Evolutionary conservation across 2,329 filamentous ascomycete genomes (phyloP).

Genomic region (Dothistroma pini): DNA sequence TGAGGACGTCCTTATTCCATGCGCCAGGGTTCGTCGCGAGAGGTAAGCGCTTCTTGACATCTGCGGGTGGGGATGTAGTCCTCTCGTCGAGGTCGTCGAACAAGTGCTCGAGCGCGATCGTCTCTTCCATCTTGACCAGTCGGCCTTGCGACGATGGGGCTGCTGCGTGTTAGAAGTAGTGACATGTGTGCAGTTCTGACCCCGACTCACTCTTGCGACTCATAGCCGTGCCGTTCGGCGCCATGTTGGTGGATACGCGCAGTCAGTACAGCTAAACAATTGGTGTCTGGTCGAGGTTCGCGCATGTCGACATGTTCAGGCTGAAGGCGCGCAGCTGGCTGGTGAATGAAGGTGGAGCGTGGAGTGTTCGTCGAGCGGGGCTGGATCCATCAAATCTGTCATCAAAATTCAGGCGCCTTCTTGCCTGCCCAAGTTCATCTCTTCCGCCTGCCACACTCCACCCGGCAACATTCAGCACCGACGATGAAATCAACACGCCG

Average conservation of each 20-base stretch:
- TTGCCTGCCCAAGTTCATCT: background rate
- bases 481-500: background rate
- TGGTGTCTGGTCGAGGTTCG: background rate
- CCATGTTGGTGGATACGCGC: conserved; percentile 23
- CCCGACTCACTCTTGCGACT: conserved; percentile 32
- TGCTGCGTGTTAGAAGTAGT: background rate
- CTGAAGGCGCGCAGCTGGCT: background rate
- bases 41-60: conserved; percentile 30
- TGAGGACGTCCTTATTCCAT: conserved; percentile 25
- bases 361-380: background rate
- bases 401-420: background rate
- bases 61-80: conserved; percentile 23
- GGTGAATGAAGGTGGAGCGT: background rate
- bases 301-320: background rate
- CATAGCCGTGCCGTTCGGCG: conserved; percentile 29
- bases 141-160: conserved; percentile 12
- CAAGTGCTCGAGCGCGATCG: conserved; percentile 27
- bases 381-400: background rate
- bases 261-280: background rate
- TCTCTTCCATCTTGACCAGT: conserved; percentile 20
- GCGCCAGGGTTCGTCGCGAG: conserved; percentile 33
- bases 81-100: conserved; percentile 31
- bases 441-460: background rate
- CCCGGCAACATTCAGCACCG: background rate
- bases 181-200: background rate